Conservation (phyloP, 495 filamentous ascomycete species). For the Cudoniella acicularis region DNA sequence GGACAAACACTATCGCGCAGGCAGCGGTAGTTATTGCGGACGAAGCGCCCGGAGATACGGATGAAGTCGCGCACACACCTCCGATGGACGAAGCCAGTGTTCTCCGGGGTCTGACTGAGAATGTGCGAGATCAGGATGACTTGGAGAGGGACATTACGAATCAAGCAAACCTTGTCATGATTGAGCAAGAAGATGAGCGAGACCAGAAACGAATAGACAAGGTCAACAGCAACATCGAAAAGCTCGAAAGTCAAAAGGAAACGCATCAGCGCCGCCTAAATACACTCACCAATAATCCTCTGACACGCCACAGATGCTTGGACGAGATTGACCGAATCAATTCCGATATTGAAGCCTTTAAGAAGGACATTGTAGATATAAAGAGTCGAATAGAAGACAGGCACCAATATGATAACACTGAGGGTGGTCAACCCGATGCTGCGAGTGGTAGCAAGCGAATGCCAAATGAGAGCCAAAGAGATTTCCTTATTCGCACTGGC, state of each 20-base stretch:
- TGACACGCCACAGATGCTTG: slow-evolving; percentile 45
- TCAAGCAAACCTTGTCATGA: slow-evolving; percentile 73
- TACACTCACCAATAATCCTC: slow-evolving; percentile 34
- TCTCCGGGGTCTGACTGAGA: slow-evolving; percentile 64
- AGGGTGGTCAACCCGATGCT: slow-evolving; percentile 35
- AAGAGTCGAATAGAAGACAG: slow-evolving; percentile 72
- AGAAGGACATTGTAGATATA: slow-evolving; percentile 73
- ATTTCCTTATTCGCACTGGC: slow-evolving; percentile 89
- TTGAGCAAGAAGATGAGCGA: slow-evolving; percentile 79
- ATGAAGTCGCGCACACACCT: not conserved
- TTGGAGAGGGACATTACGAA: slow-evolving; percentile 69
- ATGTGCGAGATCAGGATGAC: slow-evolving; percentile 81
- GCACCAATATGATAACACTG: slow-evolving; percentile 43
- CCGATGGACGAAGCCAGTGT: slow-evolving; percentile 38
- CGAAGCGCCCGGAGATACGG: slow-evolving; percentile 14
- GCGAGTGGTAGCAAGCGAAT: slow-evolving; percentile 49
- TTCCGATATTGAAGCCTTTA: slow-evolving; percentile 53
- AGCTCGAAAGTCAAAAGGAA: slow-evolving; percentile 39
- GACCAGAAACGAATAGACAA: slow-evolving; percentile 85
- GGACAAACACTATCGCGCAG: slow-evolving; percentile 17
- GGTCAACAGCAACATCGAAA: slow-evolving; percentile 56
- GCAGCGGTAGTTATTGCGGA: slow-evolving; percentile 17
- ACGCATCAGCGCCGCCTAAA: slow-evolving; percentile 40
- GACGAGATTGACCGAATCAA: slow-evolving; percentile 62
- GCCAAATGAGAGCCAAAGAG: slow-evolving; percentile 76